A percentile compares a stretch with the other conserved stretches of the same genome.
phyloP scores from a whole-genome alignment of 305 asterid species.

The Lippia alba region DNA sequence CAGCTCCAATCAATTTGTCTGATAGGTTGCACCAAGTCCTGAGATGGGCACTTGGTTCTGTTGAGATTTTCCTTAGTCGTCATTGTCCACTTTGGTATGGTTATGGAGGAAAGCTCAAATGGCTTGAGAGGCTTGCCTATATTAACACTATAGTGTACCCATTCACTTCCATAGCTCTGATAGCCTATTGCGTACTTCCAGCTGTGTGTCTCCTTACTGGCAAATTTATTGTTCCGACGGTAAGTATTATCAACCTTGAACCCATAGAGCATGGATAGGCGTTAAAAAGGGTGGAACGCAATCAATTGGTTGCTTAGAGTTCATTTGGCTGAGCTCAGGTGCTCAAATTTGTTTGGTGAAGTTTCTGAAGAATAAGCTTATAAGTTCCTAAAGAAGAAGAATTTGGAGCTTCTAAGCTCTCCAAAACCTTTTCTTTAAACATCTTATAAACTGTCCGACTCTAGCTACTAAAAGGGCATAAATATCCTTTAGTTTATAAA shows the following conservation, averaged over 20 bases:
- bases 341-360: too few relatives aligned
- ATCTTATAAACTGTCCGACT: too few relatives aligned
- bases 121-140: slow-evolving; percentile 81
- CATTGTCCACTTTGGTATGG: slow-evolving; percentile 91
- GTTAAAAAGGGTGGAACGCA: neutral
- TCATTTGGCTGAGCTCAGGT: too few relatives aligned
- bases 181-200: slow-evolving; percentile 87
- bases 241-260: slow-evolving; percentile 37
- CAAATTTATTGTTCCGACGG: slow-evolving; percentile 89
- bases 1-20: slow-evolving; percentile 58
- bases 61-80: slow-evolving; percentile 84
- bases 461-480: too few relatives aligned
- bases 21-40: slow-evolving; percentile 93
- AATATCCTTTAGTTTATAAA: too few relatives aligned
- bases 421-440: too few relatives aligned
- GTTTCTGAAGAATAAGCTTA: too few relatives aligned
- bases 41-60: slow-evolving; percentile 95
- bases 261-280: neutral
- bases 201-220: slow-evolving; percentile 90
- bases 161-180: slow-evolving; percentile 80
- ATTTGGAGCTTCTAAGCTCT: too few relatives aligned
- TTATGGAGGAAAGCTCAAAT: slow-evolving; percentile 72
- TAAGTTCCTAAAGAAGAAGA: too few relatives aligned
- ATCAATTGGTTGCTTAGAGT: neutral
- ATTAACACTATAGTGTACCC: slow-evolving; percentile 45